Evolutionary conservation across 768 basidiomycete genomes (phyloP).

Genomic region (Pulveroboletus frians): DNA sequence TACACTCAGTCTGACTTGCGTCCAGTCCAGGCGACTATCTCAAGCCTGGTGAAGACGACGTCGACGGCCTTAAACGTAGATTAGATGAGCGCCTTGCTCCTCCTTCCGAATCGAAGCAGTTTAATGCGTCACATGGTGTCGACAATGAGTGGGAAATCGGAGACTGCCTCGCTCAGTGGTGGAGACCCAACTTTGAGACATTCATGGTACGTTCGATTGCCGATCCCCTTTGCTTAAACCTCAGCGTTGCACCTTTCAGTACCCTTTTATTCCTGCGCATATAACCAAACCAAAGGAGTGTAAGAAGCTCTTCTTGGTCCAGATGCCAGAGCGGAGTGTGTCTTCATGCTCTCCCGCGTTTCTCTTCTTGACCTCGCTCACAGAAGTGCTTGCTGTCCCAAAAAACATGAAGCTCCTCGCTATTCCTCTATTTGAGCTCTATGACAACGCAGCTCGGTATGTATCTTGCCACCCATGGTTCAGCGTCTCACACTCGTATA

Average conservation of each 20-base stretch:
- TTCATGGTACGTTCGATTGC: constrained; percentile 73
- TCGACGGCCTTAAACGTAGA: constrained; percentile 82
- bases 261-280: constrained; percentile 92
- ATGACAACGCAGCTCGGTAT: constrained; percentile 91
- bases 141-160: constrained; percentile 95
- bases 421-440: constrained; percentile 93
- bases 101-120: constrained; percentile 65
- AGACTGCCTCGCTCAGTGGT: constrained; percentile 97
- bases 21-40: constrained; percentile 95
- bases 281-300: constrained; percentile 97
- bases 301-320: constrained; percentile 92
- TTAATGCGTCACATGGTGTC: constrained; percentile 68
- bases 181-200: constrained; percentile 96
- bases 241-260: constrained; percentile 41
- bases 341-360: constrained; percentile 7
- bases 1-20: not conserved
- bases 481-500: constrained; percentile 14
- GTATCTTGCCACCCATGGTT: constrained; percentile 7
- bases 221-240: not conserved
- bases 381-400: constrained; percentile 94
- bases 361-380: not conserved
- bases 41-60: constrained; percentile 91
- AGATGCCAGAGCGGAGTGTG: constrained; percentile 92
- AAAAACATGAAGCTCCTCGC: constrained; percentile 99
- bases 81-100: constrained; percentile 88